phyloP scores from a whole-genome alignment of 768 basidiomycete genomes.

The Leucosporidium yakuticum region DNA sequence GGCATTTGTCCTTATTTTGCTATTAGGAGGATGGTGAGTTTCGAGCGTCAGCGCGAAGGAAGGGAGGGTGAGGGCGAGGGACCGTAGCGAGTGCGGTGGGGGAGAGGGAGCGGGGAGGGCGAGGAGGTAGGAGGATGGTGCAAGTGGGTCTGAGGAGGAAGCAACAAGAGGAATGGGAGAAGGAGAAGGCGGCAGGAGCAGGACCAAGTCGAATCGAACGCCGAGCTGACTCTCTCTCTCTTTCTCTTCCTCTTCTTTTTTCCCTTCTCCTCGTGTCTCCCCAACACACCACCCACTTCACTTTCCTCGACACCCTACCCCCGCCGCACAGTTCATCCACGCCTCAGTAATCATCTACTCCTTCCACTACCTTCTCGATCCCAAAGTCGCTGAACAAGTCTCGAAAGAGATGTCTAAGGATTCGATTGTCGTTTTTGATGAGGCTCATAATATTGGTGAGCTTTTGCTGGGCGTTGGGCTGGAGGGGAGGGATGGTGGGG shows the following conservation, averaged over 20 bases:
- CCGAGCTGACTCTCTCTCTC: neutral
- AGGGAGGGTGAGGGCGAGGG: neutral
- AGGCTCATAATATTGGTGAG: conserved; percentile 96
- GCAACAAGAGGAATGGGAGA: too few species aligned
- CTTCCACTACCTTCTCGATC: conserved; percentile 96
- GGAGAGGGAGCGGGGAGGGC: too few species aligned
- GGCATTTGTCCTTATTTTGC: conserved; percentile 91
- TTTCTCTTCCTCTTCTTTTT: conserved; percentile 2
- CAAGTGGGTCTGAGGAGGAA: too few species aligned
- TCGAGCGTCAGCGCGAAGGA: too few species aligned
- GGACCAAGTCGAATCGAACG: neutral
- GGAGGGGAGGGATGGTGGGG: neutral
- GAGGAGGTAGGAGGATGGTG: too few species aligned
- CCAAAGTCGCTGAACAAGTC: conserved; percentile 98
- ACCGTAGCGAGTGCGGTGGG: too few species aligned
- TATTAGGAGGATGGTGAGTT: conserved; percentile 85
- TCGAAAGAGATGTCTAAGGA: conserved; percentile 97
- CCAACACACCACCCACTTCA: neutral
- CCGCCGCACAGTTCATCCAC: conserved; percentile 69
- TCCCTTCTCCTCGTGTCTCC: neutral
- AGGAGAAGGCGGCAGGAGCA: too few species aligned
- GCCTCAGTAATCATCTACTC: conserved; percentile 97
- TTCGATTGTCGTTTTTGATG: conserved; percentile 97
- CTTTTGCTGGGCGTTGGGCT: neutral
- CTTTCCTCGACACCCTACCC: neutral